Evolutionary conservation across 1,139 yeast genomes (phyloP).

Genomic region (Scheffersomyces lignicola): DNA sequence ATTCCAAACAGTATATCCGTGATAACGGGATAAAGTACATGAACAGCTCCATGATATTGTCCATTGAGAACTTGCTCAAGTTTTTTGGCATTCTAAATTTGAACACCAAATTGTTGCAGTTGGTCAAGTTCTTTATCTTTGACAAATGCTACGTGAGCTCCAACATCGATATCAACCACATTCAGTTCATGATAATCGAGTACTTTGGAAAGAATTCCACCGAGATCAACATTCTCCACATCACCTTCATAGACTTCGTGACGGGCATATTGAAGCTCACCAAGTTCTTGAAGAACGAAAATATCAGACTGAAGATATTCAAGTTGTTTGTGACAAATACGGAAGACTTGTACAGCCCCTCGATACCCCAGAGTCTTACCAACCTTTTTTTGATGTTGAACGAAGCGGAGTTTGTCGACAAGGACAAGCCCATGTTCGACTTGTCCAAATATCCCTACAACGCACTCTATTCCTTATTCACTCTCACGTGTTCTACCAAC

Average conservation of each 20-base stretch:
- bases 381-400: conserved; percentile 36
- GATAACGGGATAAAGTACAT: conserved; percentile 33
- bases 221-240: conserved; percentile 33
- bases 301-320: conserved; percentile 31
- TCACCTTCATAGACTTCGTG: conserved; percentile 32
- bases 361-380: conserved; percentile 28
- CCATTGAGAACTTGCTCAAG: conserved; percentile 16
- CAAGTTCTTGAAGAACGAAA: conserved; percentile 22
- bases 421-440: conserved; percentile 18
- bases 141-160: conserved; percentile 31
- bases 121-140: conserved; percentile 32
- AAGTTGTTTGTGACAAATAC: conserved; percentile 32
- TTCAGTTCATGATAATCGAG: conserved; percentile 26
- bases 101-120: conserved; percentile 21
- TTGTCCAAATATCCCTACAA: conserved; percentile 20
- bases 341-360: conserved; percentile 25
- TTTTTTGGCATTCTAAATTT: conserved; percentile 21
- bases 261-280: conserved; percentile 27
- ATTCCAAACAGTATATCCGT: conserved; percentile 19
- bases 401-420: conserved; percentile 21
- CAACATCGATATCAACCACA: conserved; percentile 13
- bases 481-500: conserved; percentile 35
- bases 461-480: conserved; percentile 24
- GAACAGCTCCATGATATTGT: conserved; percentile 32
- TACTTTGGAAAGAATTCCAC: conserved; percentile 27